Conservation (phyloP, 495 filamentous ascomycete species). For the Cenococcum geophilum region DNA sequence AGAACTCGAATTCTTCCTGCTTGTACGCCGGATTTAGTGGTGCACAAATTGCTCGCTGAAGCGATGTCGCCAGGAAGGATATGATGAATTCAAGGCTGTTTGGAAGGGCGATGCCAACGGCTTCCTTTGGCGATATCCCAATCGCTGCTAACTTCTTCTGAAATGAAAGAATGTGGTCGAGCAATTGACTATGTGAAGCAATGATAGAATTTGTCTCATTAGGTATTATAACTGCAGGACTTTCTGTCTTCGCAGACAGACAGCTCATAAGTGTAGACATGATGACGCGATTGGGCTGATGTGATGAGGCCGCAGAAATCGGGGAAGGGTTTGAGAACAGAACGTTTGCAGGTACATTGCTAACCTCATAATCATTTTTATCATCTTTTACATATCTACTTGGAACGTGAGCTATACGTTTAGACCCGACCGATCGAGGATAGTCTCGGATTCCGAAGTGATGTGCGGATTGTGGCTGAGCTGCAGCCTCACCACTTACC, state of each 20-base stretch:
- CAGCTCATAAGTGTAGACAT: slow-evolving; percentile 17
- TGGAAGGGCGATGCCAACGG: slow-evolving; percentile 30
- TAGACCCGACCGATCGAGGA: background rate
- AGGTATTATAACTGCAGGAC: slow-evolving; percentile 25
- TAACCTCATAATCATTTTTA: slow-evolving; percentile 3
- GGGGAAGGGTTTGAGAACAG: too few relatives aligned
- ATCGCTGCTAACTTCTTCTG: slow-evolving; percentile 26
- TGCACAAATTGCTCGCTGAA: slow-evolving; percentile 16
- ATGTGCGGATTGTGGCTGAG: background rate
- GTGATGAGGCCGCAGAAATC: too few relatives aligned
- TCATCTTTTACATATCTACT: background rate
- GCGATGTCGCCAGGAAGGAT: slow-evolving; percentile 12
- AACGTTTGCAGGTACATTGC: background rate
- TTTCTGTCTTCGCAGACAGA: slow-evolving; percentile 17
- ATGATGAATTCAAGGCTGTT: slow-evolving; percentile 26
- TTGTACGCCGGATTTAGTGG: slow-evolving; percentile 22
- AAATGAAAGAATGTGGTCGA: slow-evolving; percentile 16
- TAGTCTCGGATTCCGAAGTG: background rate
- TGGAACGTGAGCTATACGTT: background rate
- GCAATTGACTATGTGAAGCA: slow-evolving; percentile 19
- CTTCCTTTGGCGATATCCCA: slow-evolving; percentile 24
- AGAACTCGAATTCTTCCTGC: slow-evolving; percentile 20
- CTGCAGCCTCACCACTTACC: background rate
- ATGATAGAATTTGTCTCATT: slow-evolving; percentile 16
- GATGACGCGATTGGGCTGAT: background rate